Conservation (phyloP, 2,329 filamentous ascomycete genomes). For the Alternaria arborescens region DNA sequence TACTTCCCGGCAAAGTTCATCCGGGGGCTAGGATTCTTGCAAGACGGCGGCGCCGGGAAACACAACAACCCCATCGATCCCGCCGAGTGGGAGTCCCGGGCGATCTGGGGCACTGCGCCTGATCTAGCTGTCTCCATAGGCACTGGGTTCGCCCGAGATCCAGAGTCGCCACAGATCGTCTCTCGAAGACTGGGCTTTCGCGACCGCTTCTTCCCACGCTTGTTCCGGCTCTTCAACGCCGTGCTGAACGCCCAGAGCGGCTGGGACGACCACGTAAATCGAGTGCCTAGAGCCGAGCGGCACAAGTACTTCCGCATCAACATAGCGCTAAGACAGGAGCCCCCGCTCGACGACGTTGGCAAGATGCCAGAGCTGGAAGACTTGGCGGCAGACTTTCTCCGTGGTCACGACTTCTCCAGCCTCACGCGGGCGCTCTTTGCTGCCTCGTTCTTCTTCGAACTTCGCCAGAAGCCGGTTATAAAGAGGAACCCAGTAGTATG, state of each 20-base stretch:
- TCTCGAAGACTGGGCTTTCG: constrained; percentile 16
- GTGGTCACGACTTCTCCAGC: constrained; percentile 17
- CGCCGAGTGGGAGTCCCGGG: constrained; percentile 20
- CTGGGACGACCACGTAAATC: constrained; percentile 23
- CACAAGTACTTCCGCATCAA: constrained; percentile 26
- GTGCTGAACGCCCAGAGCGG: constrained; percentile 18
- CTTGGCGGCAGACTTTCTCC: constrained; percentile 13
- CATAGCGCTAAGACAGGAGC: constrained; percentile 16
- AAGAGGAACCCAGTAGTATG: constrained; percentile 5
- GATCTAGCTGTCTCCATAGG: constrained; percentile 22
- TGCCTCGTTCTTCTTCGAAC: constrained; percentile 23
- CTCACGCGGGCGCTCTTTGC: constrained; percentile 15
- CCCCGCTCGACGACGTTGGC: constrained; percentile 13
- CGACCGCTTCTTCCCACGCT: constrained; percentile 17
- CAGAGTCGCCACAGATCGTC: neutral
- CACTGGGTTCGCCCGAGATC: constrained; percentile 17
- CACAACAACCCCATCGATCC: constrained; percentile 22
- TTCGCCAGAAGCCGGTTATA: constrained; percentile 5
- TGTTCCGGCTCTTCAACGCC: constrained; percentile 21
- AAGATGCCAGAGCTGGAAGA: constrained; percentile 20
- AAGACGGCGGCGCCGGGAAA: constrained; percentile 21
- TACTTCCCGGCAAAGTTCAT: constrained; percentile 30
- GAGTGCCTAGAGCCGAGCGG: constrained; percentile 6
- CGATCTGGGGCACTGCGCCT: constrained; percentile 16
- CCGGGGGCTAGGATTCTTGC: constrained; percentile 13